Conservation (phyloP, 208 protist species). For the Vickermania ingenoplastis region DNA sequence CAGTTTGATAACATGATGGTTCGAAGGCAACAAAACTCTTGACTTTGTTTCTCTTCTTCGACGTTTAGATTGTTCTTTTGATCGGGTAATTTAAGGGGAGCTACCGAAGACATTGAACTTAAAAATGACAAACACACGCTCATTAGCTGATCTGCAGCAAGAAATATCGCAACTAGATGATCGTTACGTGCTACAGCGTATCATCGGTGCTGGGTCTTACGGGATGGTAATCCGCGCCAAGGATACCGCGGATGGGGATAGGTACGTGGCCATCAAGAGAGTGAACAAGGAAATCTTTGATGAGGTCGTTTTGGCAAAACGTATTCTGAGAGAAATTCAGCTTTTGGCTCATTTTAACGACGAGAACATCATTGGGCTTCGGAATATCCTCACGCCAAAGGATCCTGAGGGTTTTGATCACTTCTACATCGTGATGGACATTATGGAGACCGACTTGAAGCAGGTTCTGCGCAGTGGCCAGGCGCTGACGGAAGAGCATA, state of each 20-base stretch:
- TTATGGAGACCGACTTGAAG: constrained; percentile 96
- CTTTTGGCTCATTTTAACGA: constrained; percentile 85
- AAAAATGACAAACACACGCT: constrained; percentile 7
- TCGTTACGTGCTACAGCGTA: constrained; percentile 80
- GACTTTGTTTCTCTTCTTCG: background rate
- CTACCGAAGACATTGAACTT: too few species aligned
- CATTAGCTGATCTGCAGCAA: constrained; percentile 61
- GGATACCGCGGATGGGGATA: constrained; percentile 55
- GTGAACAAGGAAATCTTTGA: constrained; percentile 94
- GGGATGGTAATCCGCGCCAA: constrained; percentile 83
- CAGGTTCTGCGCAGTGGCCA: constrained; percentile 89
- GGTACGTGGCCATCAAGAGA: constrained; percentile 90
- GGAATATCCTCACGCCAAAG: constrained; percentile 75
- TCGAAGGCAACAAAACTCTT: background rate
- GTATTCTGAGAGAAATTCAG: constrained; percentile 94
- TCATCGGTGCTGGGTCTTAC: constrained; percentile 89
- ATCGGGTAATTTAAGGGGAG: background rate
- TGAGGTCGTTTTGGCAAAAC: constrained; percentile 85
- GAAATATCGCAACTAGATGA: constrained; percentile 72
- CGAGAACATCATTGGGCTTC: constrained; percentile 87
- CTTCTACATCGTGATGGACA: constrained; percentile 94
- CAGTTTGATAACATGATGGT: too few species aligned
- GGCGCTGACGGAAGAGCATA: constrained; percentile 87
- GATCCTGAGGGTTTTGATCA: constrained; percentile 69
- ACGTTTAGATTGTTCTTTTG: background rate